Evolutionary conservation across 371 early-diverging fungal species (phyloP), one percentile per base, ranked within the genome.

Genomic region (Gilbertella persicaria): DNA sequence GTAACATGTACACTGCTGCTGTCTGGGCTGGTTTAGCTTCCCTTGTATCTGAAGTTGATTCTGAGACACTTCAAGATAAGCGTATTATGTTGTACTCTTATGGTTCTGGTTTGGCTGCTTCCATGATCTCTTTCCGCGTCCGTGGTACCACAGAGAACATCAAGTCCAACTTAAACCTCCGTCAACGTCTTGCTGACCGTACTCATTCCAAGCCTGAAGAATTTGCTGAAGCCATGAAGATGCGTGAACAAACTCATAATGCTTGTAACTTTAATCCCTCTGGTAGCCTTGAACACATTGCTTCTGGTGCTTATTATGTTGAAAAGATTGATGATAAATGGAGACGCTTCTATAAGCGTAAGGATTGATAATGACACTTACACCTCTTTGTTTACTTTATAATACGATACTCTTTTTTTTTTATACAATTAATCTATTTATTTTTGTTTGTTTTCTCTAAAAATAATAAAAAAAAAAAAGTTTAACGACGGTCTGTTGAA

Each of bases 1-100:
- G 98, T 56, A 99, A 99, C 82, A 93, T 93, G 89, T 98, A 99
- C 79, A 89, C 93, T 54, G 98, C 88, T 46, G 95, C 96, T 16
- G 84, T 96, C 30, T 99, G 94, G 86, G 85, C 88, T 46, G 87
- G 91, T 55, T 84, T 99, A 25, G 85, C 87, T 17, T 92, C 93
- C 44, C 79, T 97, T 49, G 37, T 99, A 28, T 84, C 91, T 30
- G 83, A 85, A 59, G 80, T 87, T 13, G 66, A 90, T 19, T 77
- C 79, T 17, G 86, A 82, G 40, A 76, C 86, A 16, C 80, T 95
- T 51, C 69, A 81, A 45, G 69, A 82, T 77, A 96, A 97, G 80
- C 92, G 96, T 49, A 73, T 97, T 41, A 81, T 85, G 36, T 24
- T 97, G 57, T 98, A 94, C 79, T 96, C 98, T 13, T 98, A 97